Base-by-base conservation (phyloP, 2,329 filamentous ascomycete species). In the Lachnellula arida region DNA sequence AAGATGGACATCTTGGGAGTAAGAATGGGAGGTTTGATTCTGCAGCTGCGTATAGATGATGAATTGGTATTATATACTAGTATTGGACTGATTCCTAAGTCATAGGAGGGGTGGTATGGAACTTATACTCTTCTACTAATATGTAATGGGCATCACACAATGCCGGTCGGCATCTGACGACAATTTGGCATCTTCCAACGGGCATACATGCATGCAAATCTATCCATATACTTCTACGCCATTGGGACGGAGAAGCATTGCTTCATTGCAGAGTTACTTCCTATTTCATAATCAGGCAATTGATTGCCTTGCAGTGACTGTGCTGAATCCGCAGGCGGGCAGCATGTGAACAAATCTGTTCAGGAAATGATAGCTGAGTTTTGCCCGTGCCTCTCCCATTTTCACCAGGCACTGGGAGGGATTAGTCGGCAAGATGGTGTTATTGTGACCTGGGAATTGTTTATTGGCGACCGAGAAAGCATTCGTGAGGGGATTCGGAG, bases 341-440 rank as follows among this genome's bases (percentile, higher is more conserved):
- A 34, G 40, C 56, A 55, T 59, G 57, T 59, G 57, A n/a, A 59
- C 49, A 49, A 59, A 46, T 47, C 35, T 54, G 44, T 56, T 54
- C 53, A 53, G 57, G 54, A 56, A 57, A 56, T 14, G 52, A 53
- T 46, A 40, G 44, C 46, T 47, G 50, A 53, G 50, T 23, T 51
- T 12, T 28, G 46, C 32, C 14, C 40, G n/a, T 28, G 25, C 15
- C 32, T 14, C 39, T 5, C 42, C 42, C 42, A 23, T 23, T 28
- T 34, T 17, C 15, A 39, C 12, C 15, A 42, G 32, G 48, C 40
- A 44, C 39, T 35, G 37, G 19, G 28, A 17, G 35, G 43, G 54
- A 51, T 52, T 22, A 11, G 15, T 42, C 43, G 49, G 49, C 34
- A 46, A 52, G 14, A 32, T 49, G 53, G 46, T 46, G 53, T 48